A percentile compares a stretch with the other conserved stretches of the same genome.
phyloP scores from a whole-genome alignment of 768 basidiomycete genomes.

The Mycena olivaceomarginata region DNA sequence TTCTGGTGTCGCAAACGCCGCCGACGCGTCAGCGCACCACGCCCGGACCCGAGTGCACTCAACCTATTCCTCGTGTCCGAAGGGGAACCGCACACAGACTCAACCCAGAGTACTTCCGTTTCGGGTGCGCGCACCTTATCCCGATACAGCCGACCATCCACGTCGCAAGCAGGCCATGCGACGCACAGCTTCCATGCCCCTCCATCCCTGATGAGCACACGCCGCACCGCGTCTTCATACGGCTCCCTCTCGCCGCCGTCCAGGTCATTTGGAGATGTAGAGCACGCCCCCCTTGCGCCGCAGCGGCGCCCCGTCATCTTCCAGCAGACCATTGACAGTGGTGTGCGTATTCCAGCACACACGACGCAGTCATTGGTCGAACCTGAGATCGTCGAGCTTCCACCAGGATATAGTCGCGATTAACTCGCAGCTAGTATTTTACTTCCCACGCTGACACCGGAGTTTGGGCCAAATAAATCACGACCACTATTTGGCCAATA shows the following conservation, averaged over 20 bases:
- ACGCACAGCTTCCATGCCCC: not conserved
- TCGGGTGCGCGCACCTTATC: not conserved
- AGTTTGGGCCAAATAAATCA: too few relatives aligned
- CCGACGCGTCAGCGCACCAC: not conserved
- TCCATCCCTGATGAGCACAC: slow-evolving; percentile 1
- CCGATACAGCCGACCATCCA: not conserved
- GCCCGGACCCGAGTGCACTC: not conserved
- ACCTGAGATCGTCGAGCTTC: slow-evolving; percentile 9
- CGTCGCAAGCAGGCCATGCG: not conserved
- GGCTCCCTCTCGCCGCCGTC: slow-evolving; percentile 4
- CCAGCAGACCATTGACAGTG: not conserved
- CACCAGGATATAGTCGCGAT: slow-evolving; percentile 2
- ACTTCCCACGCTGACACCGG: too few relatives aligned
- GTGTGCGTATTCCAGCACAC: not conserved
- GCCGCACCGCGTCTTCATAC: not conserved
- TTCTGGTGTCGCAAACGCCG: slow-evolving; percentile 6
- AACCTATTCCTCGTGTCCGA: not conserved
- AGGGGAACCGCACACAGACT: slow-evolving; percentile 1
- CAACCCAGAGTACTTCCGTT: not conserved
- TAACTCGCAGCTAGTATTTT: not conserved
- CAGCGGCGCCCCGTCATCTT: slow-evolving; percentile 1
- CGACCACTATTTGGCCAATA: too few relatives aligned
- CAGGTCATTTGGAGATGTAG: not conserved
- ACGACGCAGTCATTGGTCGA: slow-evolving; percentile 6
- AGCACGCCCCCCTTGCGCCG: slow-evolving; percentile 1